Base-by-base conservation (phyloP, 2,329 filamentous ascomycete genomes). In the Fusarium graminum region DNA sequence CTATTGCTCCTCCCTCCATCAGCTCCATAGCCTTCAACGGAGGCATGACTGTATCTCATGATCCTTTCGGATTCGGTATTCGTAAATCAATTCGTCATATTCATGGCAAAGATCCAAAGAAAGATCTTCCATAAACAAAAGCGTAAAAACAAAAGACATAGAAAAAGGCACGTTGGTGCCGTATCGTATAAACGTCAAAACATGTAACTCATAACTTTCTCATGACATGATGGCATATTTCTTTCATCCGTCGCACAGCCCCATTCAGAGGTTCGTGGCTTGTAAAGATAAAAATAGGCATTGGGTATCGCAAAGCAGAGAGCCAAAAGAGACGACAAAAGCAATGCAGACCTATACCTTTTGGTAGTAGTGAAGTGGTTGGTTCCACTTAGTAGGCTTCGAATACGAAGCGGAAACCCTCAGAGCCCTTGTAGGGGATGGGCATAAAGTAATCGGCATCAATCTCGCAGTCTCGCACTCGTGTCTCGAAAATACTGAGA, bases 401-500 rank as follows among this genome's bases (percentile, higher is more conserved):
- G 34, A 79, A 70, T 17, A 75, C 63, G 53, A 79, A 72, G 30
- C 75, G 76, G 44, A 79, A 60, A 7, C 74, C 76, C 52, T 78
- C 74, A 19, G 74, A 74, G 47, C 75, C 74, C 74, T 78, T 78
- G 67, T 75, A 78, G 19, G 77, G 77, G 16, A 79, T 75, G 9
- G 78, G 78, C 57, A 80, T 76, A 26, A 79, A 79, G 52, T 75
- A 79, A 52, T 80, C 77, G 22, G 75, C 73, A 16, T 76, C 77
- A 72, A 78, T 74, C 66, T 78, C 72, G 32, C 74, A 76, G 53
- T 79, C 77, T 46, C 71, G 68, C 10, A 74, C 66, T 34, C 74
- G 73, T 13, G 76, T 79, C 57, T 80, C 72, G 42, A 74, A 79
- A 45, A 80, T 74, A 52, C 69, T 75, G 12, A 79, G 57, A 9